These are phyloP conservation scores for Epithele typhae DNA, from an alignment of 768 basidiomycete genomes.

Conservation along the genomic window DNA sequence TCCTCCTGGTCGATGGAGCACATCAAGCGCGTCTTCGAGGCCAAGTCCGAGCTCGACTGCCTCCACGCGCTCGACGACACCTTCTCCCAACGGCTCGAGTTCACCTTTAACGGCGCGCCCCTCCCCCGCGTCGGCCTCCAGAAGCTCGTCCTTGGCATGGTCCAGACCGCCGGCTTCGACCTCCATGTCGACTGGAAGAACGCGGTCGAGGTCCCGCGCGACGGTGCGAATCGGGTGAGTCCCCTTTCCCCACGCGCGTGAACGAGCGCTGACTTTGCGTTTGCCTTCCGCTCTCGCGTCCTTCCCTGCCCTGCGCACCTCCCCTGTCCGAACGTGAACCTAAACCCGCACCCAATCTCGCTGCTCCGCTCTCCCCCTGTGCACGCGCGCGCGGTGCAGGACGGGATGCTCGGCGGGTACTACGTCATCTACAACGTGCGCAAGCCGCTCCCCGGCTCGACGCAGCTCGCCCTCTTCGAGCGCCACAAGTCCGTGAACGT, in stretches of 20 bases:
- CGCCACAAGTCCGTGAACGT: constrained; percentile 51
- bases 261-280: constrained; percentile 2
- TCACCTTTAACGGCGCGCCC: constrained; percentile 40
- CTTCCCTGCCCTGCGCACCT: not conserved
- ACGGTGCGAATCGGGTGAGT: constrained; percentile 41
- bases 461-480: constrained; percentile 33
- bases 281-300: constrained; percentile 9
- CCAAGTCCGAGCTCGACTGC: constrained; percentile 38
- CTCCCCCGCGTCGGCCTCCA: constrained; percentile 37
- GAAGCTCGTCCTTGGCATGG: constrained; percentile 39
- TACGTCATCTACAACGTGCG: constrained; percentile 49
- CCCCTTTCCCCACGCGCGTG: too few species aligned
- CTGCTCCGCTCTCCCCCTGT: not conserved
- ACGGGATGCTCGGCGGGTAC: constrained; percentile 45
- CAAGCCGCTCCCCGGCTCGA: constrained; percentile 31
- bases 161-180: constrained; percentile 33
- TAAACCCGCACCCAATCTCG: not conserved
- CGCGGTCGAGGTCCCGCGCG: constrained; percentile 39
- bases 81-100: constrained; percentile 38
- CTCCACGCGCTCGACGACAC: constrained; percentile 41
- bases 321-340: not conserved
- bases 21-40: constrained; percentile 48
- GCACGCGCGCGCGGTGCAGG: constrained; percentile 24
- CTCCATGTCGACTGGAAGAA: constrained; percentile 47
- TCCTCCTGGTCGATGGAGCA: constrained; percentile 48